Evolutionary conservation across 805 yeast genomes (phyloP).

Genomic region (Candida coquimbonensis): DNA sequence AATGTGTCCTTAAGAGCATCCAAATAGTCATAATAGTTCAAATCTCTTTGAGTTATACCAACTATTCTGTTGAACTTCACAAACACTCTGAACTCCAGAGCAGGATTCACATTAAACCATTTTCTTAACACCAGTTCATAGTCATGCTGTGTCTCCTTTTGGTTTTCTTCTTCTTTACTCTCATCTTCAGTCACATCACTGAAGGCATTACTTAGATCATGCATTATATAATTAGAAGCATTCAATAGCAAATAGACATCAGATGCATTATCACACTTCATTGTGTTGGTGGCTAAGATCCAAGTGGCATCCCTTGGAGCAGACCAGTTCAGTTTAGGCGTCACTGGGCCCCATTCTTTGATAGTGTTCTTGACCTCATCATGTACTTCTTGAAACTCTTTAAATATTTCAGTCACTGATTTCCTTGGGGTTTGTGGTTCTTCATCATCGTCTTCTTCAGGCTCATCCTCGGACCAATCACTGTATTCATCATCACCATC

Average conservation of each 20-base stretch:
- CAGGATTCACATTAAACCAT: slow-evolving; percentile 82
- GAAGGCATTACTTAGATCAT: slow-evolving; percentile 73
- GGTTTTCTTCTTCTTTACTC: slow-evolving; percentile 10
- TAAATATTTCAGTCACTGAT: slow-evolving; percentile 21
- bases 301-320: slow-evolving; percentile 93
- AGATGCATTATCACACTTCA: slow-evolving; percentile 60
- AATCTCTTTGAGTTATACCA: slow-evolving; percentile 80
- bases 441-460: slow-evolving; percentile 11
- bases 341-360: slow-evolving; percentile 47
- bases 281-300: slow-evolving; percentile 75
- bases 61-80: slow-evolving; percentile 56
- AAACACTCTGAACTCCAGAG: slow-evolving; percentile 86
- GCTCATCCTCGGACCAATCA: slow-evolving; percentile 54
- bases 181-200: slow-evolving; percentile 32
- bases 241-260: slow-evolving; percentile 80
- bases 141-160: slow-evolving; percentile 21
- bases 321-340: slow-evolving; percentile 95
- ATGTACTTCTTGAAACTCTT: slow-evolving; percentile 56
- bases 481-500: slow-evolving; percentile 62
- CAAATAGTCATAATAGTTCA: slow-evolving; percentile 73
- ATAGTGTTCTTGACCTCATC: slow-evolving; percentile 40
- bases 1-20: slow-evolving; percentile 43
- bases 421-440: slow-evolving; percentile 7
- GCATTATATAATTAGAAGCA: slow-evolving; percentile 81
- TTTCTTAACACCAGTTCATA: slow-evolving; percentile 70